Evolutionary conservation across 331 rosid species (phyloP).

Genomic region (Rosa hybrid): DNA sequence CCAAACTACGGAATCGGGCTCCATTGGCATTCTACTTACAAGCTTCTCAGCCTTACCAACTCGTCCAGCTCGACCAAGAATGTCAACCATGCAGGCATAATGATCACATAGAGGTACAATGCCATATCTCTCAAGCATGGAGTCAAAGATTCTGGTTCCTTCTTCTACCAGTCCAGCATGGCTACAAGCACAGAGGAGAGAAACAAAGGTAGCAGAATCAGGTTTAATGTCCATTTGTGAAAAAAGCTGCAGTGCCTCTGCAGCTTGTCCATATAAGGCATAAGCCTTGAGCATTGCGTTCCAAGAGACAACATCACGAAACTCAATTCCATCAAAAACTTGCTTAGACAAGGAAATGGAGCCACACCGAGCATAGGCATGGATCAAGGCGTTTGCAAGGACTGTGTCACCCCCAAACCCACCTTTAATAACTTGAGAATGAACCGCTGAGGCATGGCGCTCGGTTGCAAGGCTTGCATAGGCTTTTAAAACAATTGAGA

Average conservation of each 20-base stretch:
- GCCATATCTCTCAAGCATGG: slow-evolving; percentile 46
- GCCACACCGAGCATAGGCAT: slow-evolving; percentile 82
- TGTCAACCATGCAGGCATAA: slow-evolving; percentile 90
- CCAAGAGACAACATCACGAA: slow-evolving; percentile 76
- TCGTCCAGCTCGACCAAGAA: slow-evolving; percentile 78
- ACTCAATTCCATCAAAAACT: slow-evolving; percentile 53
- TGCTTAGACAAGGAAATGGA: slow-evolving; percentile 61
- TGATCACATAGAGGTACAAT: slow-evolving; percentile 69
- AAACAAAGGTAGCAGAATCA: slow-evolving; percentile 76
- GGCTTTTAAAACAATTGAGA: slow-evolving; percentile 75
- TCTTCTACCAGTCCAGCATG: slow-evolving; percentile 77
- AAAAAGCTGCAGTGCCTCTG: slow-evolving; percentile 65
- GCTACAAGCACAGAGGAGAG: slow-evolving; percentile 85
- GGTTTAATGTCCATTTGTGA: slow-evolving; percentile 48
- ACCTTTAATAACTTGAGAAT: slow-evolving; percentile 62
- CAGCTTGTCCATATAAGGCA: slow-evolving; percentile 77
- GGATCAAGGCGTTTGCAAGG: slow-evolving; percentile 74
- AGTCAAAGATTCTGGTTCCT: slow-evolving; percentile 58
- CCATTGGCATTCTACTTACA: slow-evolving; percentile 66
- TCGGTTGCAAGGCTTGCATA: slow-evolving; percentile 69
- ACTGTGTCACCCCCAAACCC: slow-evolving; percentile 65
- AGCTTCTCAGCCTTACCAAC: slow-evolving; percentile 65
- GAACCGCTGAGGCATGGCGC: slow-evolving; percentile 53
- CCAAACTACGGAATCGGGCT: slow-evolving; percentile 90
- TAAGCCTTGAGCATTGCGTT: slow-evolving; percentile 82